Evolutionary conservation across 1,139 yeast species (phyloP), one percentile per base, ranked within the genome.

Genomic region (Kodamaea ohmeri): DNA sequence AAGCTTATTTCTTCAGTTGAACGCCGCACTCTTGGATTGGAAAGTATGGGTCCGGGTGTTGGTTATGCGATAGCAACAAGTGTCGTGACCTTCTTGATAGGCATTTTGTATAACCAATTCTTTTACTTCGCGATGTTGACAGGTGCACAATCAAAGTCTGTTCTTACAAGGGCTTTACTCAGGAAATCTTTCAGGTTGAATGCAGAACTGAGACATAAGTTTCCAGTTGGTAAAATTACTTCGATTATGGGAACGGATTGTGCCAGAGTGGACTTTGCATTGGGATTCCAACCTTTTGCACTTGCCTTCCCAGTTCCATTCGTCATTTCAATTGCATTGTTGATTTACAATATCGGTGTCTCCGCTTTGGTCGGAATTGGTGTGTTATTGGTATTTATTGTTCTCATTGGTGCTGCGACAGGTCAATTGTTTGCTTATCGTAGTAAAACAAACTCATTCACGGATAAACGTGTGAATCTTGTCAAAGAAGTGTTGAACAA

Each of bases 181-280:
- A 58, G 55, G 15, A 65, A 65, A 38, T 54, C 69, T 1, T 61
- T 62, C 42, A 46, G 49, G 17, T 47, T 63, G 18, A 58, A 51
- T 44, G 60, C 60, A 5, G 49, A 49, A 37, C 47, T 60, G 18
- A 53, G 53, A 34, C 64, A 58, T 45, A 51, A 56, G 36, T 65
- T 44, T 38, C 56, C 69, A 1, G 36, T 49, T 1, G 63, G 67
- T 25, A 63, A 59, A 38, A 59, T 65, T 43, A 65, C 71, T 15
- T 62, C 81, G 13, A 61, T 86, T 52, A 72, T 87, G 60, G 82
- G 92, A n/a, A 81, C 94, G 2, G 96, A 87, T 55, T 69, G 87
- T 39, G 77, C 89, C 19, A 76, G 95, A 52, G 73, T 88, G 27
- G 95, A 87, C 54, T 75, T 85, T 52, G 92, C 92, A 4, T 56